Evolutionary conservation across 805 yeast species (phyloP), one percentile per base, ranked within the genome.

Genomic region (Tetrapisispora nanseiensis): DNA sequence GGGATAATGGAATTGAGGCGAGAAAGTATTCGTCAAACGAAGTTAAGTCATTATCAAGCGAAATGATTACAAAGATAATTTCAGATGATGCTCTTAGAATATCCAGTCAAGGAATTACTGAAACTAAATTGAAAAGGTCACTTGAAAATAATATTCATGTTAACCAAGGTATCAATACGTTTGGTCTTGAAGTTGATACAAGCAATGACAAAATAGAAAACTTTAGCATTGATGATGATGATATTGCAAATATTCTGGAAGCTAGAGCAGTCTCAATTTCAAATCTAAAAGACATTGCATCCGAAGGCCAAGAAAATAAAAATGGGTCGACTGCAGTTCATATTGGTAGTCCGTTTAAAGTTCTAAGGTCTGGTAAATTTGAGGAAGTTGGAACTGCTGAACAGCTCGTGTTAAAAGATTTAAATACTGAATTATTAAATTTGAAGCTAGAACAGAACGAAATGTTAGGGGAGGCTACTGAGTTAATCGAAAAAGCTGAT

Each of bases 271-370:
- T 33, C 13, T 23, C 37, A 4, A 23, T 33, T 8, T n/a, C 28
- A 4, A 23, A 23, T 13, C 13, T 33, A 7, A 33, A 33, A n/a
- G 26, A 19, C 2, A 13, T 8, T 28, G 13, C 40, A n/a, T 11
- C 12, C 3, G 15, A 3, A 18, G 8, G 19, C 12, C 13, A 22
- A 22, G 29, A 26, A 7, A 26, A 26, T 11, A 26, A 40, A 11
- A 36, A 33, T 18, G 20, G 13, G 22, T 12, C 20, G 4, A 21
- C 18, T 16, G 21, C 22, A 10, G 15, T 23, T 4, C 62, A 57
- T 40, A 49, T 55, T 22, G 45, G 46, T 13, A 59, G 62, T 40
- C 63, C 63, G 2, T 59, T 59, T 33, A 59, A 56, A 41, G 55
- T 56, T 6, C 33, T 46, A 13, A 43, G 45, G 16, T 30, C 35